phyloP scores from a whole-genome alignment of 2,329 filamentous ascomycete species.

The Colletotrichum camelliae region DNA sequence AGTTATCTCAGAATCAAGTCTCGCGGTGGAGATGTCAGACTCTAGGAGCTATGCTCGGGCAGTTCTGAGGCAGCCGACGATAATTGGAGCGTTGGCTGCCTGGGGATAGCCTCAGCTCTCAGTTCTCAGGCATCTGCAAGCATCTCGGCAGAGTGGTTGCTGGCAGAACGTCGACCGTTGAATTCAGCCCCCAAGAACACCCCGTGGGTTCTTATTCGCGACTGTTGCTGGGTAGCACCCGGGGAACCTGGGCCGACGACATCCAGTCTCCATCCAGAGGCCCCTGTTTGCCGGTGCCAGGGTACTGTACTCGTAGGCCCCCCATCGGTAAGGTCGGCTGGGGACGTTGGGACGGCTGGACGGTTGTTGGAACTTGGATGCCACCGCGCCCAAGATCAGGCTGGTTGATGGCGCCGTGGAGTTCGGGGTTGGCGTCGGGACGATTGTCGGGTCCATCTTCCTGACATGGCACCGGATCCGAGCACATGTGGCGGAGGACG shows the following conservation, averaged over 20 bases:
- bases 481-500: background rate
- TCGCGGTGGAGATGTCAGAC: background rate
- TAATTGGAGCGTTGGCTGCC: background rate
- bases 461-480: background rate
- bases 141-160: background rate
- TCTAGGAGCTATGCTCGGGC: background rate
- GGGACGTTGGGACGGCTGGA: background rate
- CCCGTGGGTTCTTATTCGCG: background rate
- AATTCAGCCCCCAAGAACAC: background rate
- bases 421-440: background rate
- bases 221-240: background rate
- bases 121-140: background rate
- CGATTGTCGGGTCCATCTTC: background rate
- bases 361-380: background rate
- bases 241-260: background rate
- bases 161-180: background rate
- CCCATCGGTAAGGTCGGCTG: constrained; percentile 6
- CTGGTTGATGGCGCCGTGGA: background rate
- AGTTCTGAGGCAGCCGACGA: background rate
- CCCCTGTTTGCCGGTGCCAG: background rate
- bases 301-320: background rate
- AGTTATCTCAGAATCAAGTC: background rate
- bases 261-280: background rate
- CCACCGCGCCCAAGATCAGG: background rate
- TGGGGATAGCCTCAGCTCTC: background rate